These are phyloP conservation scores for Santalum album DNA, from an alignment of 164 flowering plant species.

Conservation along the genomic window DNA sequence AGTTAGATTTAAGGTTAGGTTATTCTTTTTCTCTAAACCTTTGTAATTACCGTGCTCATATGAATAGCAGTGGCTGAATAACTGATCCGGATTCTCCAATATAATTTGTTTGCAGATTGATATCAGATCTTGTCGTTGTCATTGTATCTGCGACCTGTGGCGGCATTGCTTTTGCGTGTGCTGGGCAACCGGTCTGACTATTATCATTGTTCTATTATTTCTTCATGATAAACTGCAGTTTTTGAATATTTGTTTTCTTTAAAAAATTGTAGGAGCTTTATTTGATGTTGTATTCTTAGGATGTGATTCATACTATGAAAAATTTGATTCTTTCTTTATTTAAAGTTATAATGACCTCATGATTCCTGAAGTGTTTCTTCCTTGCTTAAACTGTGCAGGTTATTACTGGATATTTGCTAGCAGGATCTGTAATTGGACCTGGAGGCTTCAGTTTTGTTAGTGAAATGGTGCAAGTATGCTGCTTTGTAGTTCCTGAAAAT, in stretches of 20 bases:
- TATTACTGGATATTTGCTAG: slow-evolving; percentile 92
- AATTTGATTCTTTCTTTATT: too few relatives aligned
- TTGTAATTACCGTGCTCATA: too few relatives aligned
- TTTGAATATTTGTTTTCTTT: too few relatives aligned
- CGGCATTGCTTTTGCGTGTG: slow-evolving; percentile 96
- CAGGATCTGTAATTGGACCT: slow-evolving; percentile 94
- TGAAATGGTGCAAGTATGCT: slow-evolving; percentile 93
- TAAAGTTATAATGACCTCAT: too few relatives aligned
- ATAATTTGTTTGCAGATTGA: slow-evolving; percentile 48
- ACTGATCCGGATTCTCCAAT: slow-evolving; percentile 6
- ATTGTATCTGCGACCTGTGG: slow-evolving; percentile 97
- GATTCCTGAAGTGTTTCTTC: neutral
- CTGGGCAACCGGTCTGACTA: slow-evolving; percentile 91
- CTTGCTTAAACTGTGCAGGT: slow-evolving; percentile 43
- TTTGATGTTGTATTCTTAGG: too few relatives aligned
- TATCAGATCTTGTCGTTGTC: slow-evolving; percentile 87
- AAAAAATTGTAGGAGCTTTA: too few relatives aligned
- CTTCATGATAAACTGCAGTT: too few relatives aligned
- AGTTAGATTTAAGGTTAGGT: slow-evolving; percentile 68
- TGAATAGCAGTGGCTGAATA: too few relatives aligned
- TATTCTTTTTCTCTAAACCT: neutral
- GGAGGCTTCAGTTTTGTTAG: slow-evolving; percentile 89
- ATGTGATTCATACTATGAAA: too few relatives aligned
- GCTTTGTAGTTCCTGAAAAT: neutral
- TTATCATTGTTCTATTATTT: neutral